phyloP scores from a whole-genome alignment of 2,329 filamentous ascomycete genomes.

The Parastagonospora avenae region DNA sequence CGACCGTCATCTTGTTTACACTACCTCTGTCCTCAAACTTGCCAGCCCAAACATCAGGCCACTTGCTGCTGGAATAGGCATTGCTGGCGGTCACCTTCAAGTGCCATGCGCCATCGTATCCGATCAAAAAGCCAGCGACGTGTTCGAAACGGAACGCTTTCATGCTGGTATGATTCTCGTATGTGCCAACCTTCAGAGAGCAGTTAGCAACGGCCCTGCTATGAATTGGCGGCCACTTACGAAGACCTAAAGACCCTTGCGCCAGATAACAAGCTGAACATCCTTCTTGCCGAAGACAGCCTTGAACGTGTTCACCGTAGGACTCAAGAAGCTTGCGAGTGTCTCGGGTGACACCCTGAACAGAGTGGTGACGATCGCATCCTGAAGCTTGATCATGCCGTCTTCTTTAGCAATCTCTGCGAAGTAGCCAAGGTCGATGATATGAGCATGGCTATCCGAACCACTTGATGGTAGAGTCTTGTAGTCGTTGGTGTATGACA shows the following conservation, averaged over 20 bases:
- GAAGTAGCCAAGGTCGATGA: background rate
- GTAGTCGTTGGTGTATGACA: slow-evolving; percentile 8
- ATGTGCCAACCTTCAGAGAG: slow-evolving; percentile 14
- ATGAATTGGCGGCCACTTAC: slow-evolving; percentile 4
- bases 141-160: slow-evolving; percentile 18
- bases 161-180: slow-evolving; percentile 13
- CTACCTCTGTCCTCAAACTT: slow-evolving; percentile 19
- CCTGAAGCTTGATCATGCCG: slow-evolving; percentile 11
- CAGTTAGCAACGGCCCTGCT: background rate
- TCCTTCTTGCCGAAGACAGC: slow-evolving; percentile 14
- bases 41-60: slow-evolving; percentile 23
- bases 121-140: slow-evolving; percentile 21
- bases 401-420: background rate
- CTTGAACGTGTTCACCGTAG: slow-evolving; percentile 18
- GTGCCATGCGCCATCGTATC: slow-evolving; percentile 26
- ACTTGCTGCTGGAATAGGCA: slow-evolving; percentile 14
- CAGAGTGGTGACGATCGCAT: slow-evolving; percentile 22
- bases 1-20: slow-evolving; percentile 18
- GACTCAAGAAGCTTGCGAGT: slow-evolving; percentile 13
- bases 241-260: slow-evolving; percentile 23
- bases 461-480: slow-evolving; percentile 6
- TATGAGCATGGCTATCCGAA: slow-evolving; percentile 1
- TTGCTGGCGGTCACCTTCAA: slow-evolving; percentile 14
- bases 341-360: slow-evolving; percentile 7
- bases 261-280: slow-evolving; percentile 23